Evolutionary conservation across 176 grass and related monocot genomes (phyloP).

Genomic region (Avena sativa): DNA sequence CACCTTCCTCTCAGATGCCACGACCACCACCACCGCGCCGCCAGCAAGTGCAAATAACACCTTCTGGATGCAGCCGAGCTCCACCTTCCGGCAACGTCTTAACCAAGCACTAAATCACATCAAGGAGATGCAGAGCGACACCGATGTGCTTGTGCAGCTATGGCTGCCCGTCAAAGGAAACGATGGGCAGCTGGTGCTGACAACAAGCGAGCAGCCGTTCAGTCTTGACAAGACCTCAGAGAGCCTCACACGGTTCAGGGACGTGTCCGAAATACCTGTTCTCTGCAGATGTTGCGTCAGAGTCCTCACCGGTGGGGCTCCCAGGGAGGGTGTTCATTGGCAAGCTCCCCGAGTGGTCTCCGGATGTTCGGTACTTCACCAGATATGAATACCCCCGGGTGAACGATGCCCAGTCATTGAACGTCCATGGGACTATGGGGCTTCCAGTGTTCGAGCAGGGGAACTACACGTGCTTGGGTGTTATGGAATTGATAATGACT

Average conservation of each 20-base stretch:
- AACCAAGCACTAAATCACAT: constrained; percentile 63
- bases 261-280: constrained; percentile 71
- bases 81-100: constrained; percentile 62
- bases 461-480: constrained; percentile 70
- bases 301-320: constrained; percentile 53
- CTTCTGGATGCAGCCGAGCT: constrained; percentile 47
- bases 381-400: constrained; percentile 77
- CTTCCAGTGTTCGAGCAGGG: constrained; percentile 81
- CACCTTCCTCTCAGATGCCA: constrained; percentile 50
- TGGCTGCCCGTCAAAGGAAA: constrained; percentile 68
- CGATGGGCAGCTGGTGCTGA: constrained; percentile 61
- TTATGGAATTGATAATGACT: constrained; percentile 90
- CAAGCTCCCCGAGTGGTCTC: constrained; percentile 92
- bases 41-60: constrained; percentile 2
- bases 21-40: constrained; percentile 1
- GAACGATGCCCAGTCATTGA: constrained; percentile 56
- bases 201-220: constrained; percentile 82
- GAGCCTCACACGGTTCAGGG: constrained; percentile 70
- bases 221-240: constrained; percentile 60
- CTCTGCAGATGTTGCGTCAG: constrained; percentile 63
- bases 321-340: constrained; percentile 87
- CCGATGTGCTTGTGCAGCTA: constrained; percentile 82
- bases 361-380: constrained; percentile 80
- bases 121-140: constrained; percentile 59
- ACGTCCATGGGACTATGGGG: constrained; percentile 80